Evolutionary conservation across 805 yeast genomes (phyloP).

Genomic region (Starmerella cellae): DNA sequence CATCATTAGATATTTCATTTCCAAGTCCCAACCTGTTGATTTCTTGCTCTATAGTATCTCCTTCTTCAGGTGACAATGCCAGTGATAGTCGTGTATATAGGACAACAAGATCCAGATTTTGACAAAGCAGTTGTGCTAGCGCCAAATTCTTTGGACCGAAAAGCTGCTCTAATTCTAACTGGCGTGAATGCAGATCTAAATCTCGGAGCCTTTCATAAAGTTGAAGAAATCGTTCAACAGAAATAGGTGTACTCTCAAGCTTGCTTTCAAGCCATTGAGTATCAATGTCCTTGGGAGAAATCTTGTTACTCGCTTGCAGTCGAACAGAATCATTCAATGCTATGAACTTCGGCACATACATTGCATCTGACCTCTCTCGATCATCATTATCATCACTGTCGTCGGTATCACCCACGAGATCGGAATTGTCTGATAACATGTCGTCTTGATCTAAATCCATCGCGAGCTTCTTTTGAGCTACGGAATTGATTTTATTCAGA

Average conservation of each 20-base stretch:
- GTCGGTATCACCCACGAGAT: conserved; percentile 21
- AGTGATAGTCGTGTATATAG: conserved; percentile 41
- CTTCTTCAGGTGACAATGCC: conserved; percentile 30
- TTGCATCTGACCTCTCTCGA: too few species aligned
- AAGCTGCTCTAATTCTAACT: conserved; percentile 37
- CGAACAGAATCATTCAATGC: conserved; percentile 13
- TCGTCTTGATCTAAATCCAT: too few species aligned
- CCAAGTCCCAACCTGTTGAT: conserved; percentile 10
- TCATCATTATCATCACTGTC: conserved; percentile 23
- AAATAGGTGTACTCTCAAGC: conserved; percentile 22
- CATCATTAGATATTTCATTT: not conserved
- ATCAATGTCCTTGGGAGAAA: conserved; percentile 33
- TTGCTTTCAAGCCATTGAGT: conserved; percentile 39
- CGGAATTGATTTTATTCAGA: conserved; percentile 8
- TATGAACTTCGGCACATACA: conserved; percentile 9
- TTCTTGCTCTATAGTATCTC: conserved; percentile 27
- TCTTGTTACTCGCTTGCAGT: conserved; percentile 3
- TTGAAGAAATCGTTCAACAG: conserved; percentile 26
- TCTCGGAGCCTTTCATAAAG: conserved; percentile 27
- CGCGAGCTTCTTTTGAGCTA: conserved; percentile 12
- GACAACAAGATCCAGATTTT: conserved; percentile 39
- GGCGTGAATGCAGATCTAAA: conserved; percentile 31
- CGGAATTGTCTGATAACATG: not conserved
- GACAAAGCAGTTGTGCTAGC: conserved; percentile 37
- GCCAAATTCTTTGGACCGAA: conserved; percentile 41